Percentiles rank a stretch among this genome's conserved stretches.
phyloP scores from a whole-genome alignment of 805 yeast genomes.

The Wickerhamomyces subpelliculosus region DNA sequence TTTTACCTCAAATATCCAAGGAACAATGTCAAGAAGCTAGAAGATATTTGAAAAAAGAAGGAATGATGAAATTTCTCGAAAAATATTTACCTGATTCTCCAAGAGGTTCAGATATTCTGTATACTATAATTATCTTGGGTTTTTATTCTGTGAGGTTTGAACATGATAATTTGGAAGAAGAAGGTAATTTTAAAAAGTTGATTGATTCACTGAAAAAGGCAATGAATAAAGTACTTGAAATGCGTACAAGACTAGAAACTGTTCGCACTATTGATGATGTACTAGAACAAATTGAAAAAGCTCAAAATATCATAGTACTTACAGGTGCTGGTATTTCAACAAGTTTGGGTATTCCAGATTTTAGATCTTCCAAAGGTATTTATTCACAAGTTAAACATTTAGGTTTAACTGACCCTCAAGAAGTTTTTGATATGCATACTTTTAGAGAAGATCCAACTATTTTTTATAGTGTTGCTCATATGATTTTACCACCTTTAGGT shows the following conservation, averaged over 20 bases:
- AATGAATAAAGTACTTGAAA: slow-evolving; percentile 51
- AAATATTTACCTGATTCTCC: slow-evolving; percentile 57
- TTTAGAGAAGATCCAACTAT: slow-evolving; percentile 72
- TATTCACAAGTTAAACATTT: slow-evolving; percentile 61
- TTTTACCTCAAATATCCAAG: slow-evolving; percentile 31
- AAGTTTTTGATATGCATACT: slow-evolving; percentile 70
- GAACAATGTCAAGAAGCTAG: slow-evolving; percentile 41
- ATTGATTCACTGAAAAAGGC: slow-evolving; percentile 54
- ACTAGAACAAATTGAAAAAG: slow-evolving; percentile 41
- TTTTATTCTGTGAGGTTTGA: slow-evolving; percentile 29
- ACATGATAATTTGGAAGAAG: slow-evolving; percentile 33
- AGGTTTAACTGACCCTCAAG: slow-evolving; percentile 83
- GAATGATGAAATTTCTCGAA: slow-evolving; percentile 53
- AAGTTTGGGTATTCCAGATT: slow-evolving; percentile 85
- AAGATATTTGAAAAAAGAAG: slow-evolving; percentile 49
- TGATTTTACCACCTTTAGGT: slow-evolving; percentile 69
- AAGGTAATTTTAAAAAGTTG: slow-evolving; percentile 37
- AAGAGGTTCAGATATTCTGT: slow-evolving; percentile 47
- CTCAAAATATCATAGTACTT: slow-evolving; percentile 60
- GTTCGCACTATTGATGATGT: slow-evolving; percentile 57
- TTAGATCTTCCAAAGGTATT: slow-evolving; percentile 82
- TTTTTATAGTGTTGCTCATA: slow-evolving; percentile 80
- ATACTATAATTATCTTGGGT: slow-evolving; percentile 58
- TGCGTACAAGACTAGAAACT: slow-evolving; percentile 47
- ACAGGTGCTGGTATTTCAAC: slow-evolving; percentile 96